Evolutionary conservation across 2,329 filamentous ascomycete species (phyloP), one percentile per base, ranked within the genome.

Genomic region (Tolypocladium inflatum): DNA sequence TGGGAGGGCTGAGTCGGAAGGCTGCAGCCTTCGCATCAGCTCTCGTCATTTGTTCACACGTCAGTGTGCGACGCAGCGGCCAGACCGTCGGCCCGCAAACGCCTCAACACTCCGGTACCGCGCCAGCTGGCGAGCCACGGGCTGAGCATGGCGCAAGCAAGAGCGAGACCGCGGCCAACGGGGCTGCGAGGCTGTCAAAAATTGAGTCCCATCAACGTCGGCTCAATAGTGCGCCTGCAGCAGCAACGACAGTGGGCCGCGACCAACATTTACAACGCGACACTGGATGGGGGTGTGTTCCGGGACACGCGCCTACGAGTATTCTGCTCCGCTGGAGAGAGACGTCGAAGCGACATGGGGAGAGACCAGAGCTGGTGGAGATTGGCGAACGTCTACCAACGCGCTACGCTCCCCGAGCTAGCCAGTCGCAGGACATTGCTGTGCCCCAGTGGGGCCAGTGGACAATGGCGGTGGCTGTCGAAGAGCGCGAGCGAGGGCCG

Each of bases 1-100:
- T 60, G 62, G 58, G 60, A 63, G 62, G 62, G 63, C 64, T 65
- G 66, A 65, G 61, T 59, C 64, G 64, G 61, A 63, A 66, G 63
- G 63, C 65, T 66, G 63, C 64, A 63, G 65, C 54, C 53, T 54
- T 56, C 51, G 57, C 55, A 57, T 50, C 59, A 55, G 57, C 59
- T 56, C 33, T 55, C 43, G 42, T 52, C 54, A 48, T 58, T 26
- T 56, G 57, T 38, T 38, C 38, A 41, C 56, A 41, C 53, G 38
- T 26, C 54, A 51, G 45, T 42, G 57, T 56, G 48, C 45, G 39
- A 58, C 57, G 30, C 54, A 33, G 54, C 54, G 26, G 48, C 48
- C 15, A 21, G 21, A 37, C 42, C 26, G 21, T 37, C 51, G 41
- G 56, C 56, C 39, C 41, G n/a, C 30, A 39, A 30, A 13, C 51